Percentiles rank a stretch among this genome's conserved stretches.
Evolutionary conservation across 371 early-diverging fungal species (phyloP).

Genomic region (Choanephora cucurbitarum): DNA sequence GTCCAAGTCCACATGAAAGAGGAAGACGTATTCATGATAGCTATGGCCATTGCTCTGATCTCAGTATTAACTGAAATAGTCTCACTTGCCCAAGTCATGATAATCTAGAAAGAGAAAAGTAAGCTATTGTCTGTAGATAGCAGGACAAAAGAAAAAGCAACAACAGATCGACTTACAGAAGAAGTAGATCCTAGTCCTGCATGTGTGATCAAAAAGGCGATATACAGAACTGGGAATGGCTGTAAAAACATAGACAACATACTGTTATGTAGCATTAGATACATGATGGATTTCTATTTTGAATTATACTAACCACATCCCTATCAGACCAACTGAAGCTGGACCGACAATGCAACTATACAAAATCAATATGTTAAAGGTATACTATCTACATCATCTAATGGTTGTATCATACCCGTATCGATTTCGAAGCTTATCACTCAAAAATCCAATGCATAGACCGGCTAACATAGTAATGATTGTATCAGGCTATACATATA

Average conservation of each 20-base stretch:
- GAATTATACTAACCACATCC: conserved; percentile 24
- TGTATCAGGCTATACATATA: conserved; percentile 37
- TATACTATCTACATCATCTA: background rate
- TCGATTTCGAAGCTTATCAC: conserved; percentile 38
- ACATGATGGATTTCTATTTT: background rate
- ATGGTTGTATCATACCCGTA: conserved; percentile 29
- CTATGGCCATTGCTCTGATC: conserved; percentile 48
- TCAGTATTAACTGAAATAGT: conserved; percentile 37
- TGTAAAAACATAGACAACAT: conserved; percentile 45
- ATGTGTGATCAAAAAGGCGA: conserved; percentile 40
- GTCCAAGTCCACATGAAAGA: conserved; percentile 42
- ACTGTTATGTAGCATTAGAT: conserved; percentile 6
- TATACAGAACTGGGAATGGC: conserved; percentile 43
- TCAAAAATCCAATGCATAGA: conserved; percentile 42
- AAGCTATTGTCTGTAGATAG: background rate
- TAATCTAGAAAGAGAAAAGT: conserved; percentile 22
- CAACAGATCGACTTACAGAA: conserved; percentile 24
- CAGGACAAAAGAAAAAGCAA: background rate
- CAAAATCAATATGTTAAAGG: background rate
- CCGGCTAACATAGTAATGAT: conserved; percentile 43
- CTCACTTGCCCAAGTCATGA: conserved; percentile 58
- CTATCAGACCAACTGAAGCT: conserved; percentile 32
- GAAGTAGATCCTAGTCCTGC: conserved; percentile 39
- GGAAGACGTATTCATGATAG: conserved; percentile 47
- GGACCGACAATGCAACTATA: conserved; percentile 43